Evolutionary conservation across 1,139 yeast species (phyloP).

Genomic region (Saccharomyces hybrid): DNA sequence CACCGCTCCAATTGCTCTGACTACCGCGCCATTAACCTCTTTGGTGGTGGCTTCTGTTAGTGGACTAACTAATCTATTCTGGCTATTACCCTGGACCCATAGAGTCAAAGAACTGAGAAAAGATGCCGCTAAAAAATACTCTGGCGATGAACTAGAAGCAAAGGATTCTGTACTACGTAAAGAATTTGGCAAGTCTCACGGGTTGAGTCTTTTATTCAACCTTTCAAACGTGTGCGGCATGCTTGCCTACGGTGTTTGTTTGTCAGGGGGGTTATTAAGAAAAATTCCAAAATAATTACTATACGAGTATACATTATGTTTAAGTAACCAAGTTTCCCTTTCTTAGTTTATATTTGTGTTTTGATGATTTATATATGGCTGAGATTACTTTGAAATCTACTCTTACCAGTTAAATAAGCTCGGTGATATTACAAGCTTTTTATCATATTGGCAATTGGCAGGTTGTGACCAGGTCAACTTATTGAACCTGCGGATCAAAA

Average conservation of each 20-base stretch:
- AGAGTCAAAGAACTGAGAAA: constrained; percentile 51
- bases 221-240: constrained; percentile 52
- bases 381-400: not conserved
- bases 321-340: no score
- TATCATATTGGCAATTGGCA: no score
- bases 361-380: no score
- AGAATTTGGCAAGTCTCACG: constrained; percentile 68
- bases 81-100: constrained; percentile 60
- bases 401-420: no score
- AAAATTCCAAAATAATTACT: constrained; percentile 25
- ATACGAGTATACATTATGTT: not conserved
- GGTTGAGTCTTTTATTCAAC: constrained; percentile 61
- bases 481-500: no score
- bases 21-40: constrained; percentile 39
- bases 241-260: constrained; percentile 61
- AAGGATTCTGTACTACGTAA: constrained; percentile 44
- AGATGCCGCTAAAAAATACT: constrained; percentile 15
- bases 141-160: constrained; percentile 38
- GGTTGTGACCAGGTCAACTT: no score
- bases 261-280: constrained; percentile 40
- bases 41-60: constrained; percentile 50
- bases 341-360: no score
- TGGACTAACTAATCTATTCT: constrained; percentile 56
- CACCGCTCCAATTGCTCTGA: constrained; percentile 58
- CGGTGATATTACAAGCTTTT: no score